Percentiles rank a stretch among this genome's conserved stretches.
Conservation (phyloP, 2,329 filamentous ascomycete genomes). For the Diplodia sapinea region DNA sequence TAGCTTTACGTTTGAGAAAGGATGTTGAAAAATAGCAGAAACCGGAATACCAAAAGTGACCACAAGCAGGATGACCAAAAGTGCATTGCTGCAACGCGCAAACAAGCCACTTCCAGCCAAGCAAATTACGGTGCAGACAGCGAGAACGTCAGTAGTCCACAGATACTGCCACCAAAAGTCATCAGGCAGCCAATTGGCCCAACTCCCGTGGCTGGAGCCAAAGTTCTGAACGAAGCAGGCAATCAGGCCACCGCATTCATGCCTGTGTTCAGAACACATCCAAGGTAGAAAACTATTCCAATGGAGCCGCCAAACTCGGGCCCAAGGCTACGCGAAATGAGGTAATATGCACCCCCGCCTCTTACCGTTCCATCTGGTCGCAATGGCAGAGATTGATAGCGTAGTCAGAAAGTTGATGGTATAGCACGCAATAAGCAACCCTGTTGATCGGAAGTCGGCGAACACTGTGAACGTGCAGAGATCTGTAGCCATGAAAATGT, state of each 20-base stretch:
- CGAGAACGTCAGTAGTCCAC: constrained; percentile 72
- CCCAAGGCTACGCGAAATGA: constrained; percentile 83
- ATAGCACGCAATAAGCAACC: constrained; percentile 77
- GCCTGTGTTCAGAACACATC: constrained; percentile 84
- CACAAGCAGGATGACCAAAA: constrained; percentile 72
- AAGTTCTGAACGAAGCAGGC: constrained; percentile 82
- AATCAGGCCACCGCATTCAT: constrained; percentile 87
- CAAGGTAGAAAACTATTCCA: constrained; percentile 86
- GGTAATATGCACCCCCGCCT: constrained; percentile 85
- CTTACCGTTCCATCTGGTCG: constrained; percentile 88
- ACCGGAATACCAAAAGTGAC: constrained; percentile 82
- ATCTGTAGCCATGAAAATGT: neutral
- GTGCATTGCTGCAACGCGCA: constrained; percentile 76
- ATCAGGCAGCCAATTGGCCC: constrained; percentile 67
- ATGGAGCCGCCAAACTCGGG: constrained; percentile 91
- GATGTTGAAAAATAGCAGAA: constrained; percentile 71
- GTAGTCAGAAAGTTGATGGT: constrained; percentile 82
- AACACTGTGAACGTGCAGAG: neutral
- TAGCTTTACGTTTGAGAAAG: constrained; percentile 67
- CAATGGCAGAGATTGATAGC: constrained; percentile 85
- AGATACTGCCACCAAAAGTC: constrained; percentile 79
- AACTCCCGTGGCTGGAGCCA: constrained; percentile 62
- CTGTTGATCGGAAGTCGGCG: constrained; percentile 47
- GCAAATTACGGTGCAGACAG: constrained; percentile 76
- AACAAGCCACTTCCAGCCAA: constrained; percentile 81